phyloP scores from a whole-genome alignment of 257 asterid species.

The Cinchona pubescens region DNA sequence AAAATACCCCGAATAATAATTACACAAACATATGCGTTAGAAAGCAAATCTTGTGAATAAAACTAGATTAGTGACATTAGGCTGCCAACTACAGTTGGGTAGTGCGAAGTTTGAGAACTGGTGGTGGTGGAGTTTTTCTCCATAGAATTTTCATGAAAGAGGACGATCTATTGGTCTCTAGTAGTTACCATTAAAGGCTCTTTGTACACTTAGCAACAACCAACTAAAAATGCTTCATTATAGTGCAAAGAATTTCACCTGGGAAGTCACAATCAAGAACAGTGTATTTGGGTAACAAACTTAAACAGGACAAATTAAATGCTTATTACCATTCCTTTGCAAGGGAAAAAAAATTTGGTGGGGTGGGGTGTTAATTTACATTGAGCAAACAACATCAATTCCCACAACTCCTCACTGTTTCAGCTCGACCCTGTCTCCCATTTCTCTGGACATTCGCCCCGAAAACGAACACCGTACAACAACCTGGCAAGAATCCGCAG shows the following conservation, averaged over 20 bases:
- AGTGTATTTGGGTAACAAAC: slow-evolving; percentile 23
- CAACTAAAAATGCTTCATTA: slow-evolving; percentile 21
- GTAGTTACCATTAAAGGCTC: slow-evolving; percentile 37
- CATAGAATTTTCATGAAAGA: background rate
- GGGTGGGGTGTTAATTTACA: slow-evolving; percentile 45
- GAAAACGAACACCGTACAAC: too few species aligned
- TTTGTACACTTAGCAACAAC: slow-evolving; percentile 30
- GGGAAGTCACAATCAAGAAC: slow-evolving; percentile 24
- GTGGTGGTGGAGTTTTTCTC: too few species aligned
- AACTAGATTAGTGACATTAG: too few species aligned
- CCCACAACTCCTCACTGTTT: slow-evolving; percentile 21
- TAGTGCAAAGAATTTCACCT: slow-evolving; percentile 15
- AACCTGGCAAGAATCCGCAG: slow-evolving; percentile 8
- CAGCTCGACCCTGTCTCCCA: background rate
- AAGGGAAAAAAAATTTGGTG: slow-evolving; percentile 19
- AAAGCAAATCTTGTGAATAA: too few species aligned
- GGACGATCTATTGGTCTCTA: slow-evolving; percentile 19
- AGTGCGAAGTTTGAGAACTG: too few species aligned
- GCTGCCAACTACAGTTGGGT: too few species aligned
- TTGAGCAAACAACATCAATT: slow-evolving; percentile 27
- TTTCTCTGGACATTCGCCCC: too few species aligned
- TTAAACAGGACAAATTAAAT: slow-evolving; percentile 24
- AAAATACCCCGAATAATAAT: too few species aligned
- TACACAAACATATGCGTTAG: too few species aligned
- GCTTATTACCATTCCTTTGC: slow-evolving; percentile 21